A percentile compares a stretch with the other conserved stretches of the same genome.
Evolutionary conservation across 2,329 filamentous ascomycete species (phyloP).

Genomic region (Aspergillus sergii): DNA sequence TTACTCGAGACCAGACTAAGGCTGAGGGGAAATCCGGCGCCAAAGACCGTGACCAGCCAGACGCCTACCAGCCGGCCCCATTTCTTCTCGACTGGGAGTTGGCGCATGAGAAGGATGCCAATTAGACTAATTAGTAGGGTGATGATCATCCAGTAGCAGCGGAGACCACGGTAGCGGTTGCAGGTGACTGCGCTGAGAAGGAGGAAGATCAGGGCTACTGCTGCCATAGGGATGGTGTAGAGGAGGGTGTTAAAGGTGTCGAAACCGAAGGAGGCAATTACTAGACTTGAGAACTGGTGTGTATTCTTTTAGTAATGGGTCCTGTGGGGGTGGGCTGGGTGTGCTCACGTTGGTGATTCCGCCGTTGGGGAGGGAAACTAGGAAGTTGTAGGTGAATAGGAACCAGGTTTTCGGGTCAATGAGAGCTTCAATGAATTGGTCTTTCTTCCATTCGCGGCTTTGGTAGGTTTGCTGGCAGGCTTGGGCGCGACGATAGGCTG

Average conservation of each 20-base stretch:
- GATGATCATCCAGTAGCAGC: conserved; percentile 12
- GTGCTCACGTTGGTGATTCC: conserved; percentile 24
- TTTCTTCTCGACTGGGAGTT: conserved; percentile 20
- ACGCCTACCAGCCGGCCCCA: conserved; percentile 30
- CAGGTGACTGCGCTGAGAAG: conserved; percentile 8
- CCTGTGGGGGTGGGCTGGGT: neutral
- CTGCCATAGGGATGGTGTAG: conserved; percentile 15
- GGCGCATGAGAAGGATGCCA: conserved; percentile 31
- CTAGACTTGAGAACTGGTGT: conserved; percentile 20
- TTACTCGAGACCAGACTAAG: conserved; percentile 33
- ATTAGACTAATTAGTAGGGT: conserved; percentile 13
- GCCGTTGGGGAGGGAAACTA: conserved; percentile 32
- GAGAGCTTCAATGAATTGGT: conserved; percentile 37
- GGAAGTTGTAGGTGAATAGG: conserved; percentile 30
- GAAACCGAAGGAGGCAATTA: conserved; percentile 22
- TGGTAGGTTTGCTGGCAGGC: conserved; percentile 6
- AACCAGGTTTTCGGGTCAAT: conserved; percentile 37
- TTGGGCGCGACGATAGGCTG: conserved; percentile 11
- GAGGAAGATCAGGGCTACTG: conserved; percentile 14
- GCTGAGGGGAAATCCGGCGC: conserved; percentile 32
- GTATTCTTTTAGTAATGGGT: neutral
- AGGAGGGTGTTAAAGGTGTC: conserved; percentile 22
- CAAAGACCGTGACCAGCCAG: conserved; percentile 30
- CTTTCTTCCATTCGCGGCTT: conserved; percentile 13
- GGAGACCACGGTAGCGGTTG: conserved; percentile 9